phyloP scores from a whole-genome alignment of 768 basidiomycete genomes.

The Galerina marginata region DNA sequence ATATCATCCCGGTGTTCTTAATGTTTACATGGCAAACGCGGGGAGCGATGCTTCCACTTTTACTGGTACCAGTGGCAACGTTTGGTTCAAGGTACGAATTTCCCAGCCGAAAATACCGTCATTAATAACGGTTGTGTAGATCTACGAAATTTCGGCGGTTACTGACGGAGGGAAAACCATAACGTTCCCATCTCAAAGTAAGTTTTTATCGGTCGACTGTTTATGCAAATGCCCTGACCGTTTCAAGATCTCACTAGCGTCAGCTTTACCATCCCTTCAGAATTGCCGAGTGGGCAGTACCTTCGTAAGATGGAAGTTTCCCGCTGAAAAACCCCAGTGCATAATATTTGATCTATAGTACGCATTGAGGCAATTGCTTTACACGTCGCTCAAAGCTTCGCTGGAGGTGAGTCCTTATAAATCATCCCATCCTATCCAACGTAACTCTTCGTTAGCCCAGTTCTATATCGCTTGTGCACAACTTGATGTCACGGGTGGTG shows the following conservation, averaged over 20 bases:
- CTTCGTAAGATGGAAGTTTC: constrained; percentile 10
- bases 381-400: constrained; percentile 38
- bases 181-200: constrained; percentile 42
- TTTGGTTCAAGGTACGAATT: constrained; percentile 45
- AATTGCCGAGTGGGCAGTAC: constrained; percentile 43
- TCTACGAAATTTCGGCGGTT: constrained; percentile 46
- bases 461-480: constrained; percentile 44
- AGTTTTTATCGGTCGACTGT: constrained; percentile 1
- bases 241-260: constrained; percentile 29
- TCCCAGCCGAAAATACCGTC: too few relatives aligned
- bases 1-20: constrained; percentile 52
- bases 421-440: neutral
- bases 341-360: constrained; percentile 18
- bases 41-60: constrained; percentile 31
- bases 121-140: constrained; percentile 19
- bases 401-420: constrained; percentile 36
- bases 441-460: constrained; percentile 25
- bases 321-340: too few relatives aligned
- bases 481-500: constrained; percentile 46
- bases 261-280: constrained; percentile 41
- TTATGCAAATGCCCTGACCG: neutral
- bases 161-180: constrained; percentile 47
- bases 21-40: constrained; percentile 53
- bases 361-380: constrained; percentile 47
- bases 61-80: constrained; percentile 46